Evolutionary conservation across 306 rosid genomes (phyloP), one percentile per base, ranked within the genome.

Genomic region (Lablab purpureus): DNA sequence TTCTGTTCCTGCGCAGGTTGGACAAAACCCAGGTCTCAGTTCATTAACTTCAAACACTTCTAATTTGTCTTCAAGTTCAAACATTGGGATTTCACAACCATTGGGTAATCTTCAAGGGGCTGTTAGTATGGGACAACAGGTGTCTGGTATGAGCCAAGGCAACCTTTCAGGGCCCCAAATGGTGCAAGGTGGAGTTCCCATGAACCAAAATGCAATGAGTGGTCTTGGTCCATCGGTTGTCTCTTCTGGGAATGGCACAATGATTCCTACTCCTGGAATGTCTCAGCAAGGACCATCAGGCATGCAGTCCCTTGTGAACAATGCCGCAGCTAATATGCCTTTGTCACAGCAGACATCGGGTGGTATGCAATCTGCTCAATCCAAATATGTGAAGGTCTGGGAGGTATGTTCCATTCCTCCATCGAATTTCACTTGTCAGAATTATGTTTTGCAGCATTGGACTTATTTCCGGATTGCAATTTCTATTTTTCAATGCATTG

Each of bases 201-300:
- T 88, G 98, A 95, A 81, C 83, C 97, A 86, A 67, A 92, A 88
- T 86, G 89, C 90, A 91, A 86, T 93, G 85, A 87, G 68, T 78
- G 90, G 89, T 74, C 93, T 89, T 80, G 95, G 91, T 82, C 89
- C 80, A 70, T 85, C 99, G 9, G 96, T 87, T 84, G 87, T 86
- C 71, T 85, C 98, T 75, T 91, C 99, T 85, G 99, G 99, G 59
- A 85, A 85, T 62, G 90, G 94, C 28, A 89, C 97, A 12, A 93
- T 96, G 99, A 93, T 93, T 78, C 99, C 99, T 47, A 96, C 98
- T 76, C 98, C 98, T 17, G 98, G 99, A 85, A 93, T 93, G 87
- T 66, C 97, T 82, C 98, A 95, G 85, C 96, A 87, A 78, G 94
- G 71, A 69, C 98, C 87, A 81, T 76, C 93, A 71, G 90, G 90